Base-by-base conservation (phyloP, 75 land plant species). In the Adiantum capillusveneris region DNA sequence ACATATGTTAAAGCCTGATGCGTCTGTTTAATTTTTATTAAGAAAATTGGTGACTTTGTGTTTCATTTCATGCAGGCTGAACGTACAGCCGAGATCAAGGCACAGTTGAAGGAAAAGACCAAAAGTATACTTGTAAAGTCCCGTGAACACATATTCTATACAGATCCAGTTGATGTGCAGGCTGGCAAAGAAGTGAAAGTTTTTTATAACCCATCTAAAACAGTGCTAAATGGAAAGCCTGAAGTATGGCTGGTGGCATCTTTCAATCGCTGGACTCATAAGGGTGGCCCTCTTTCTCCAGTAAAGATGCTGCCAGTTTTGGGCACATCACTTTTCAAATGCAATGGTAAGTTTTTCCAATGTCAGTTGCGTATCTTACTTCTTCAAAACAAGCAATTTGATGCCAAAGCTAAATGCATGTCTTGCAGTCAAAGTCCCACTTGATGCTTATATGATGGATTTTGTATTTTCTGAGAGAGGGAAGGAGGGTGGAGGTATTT, bases 371-470 rank as follows among this genome's bases (percentile, higher is more conserved):
- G n/a, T n/a, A n/a, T n/a, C n/a, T n/a, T 34, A 9, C 37, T 34
- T 34, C 37, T 34, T 34, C 37, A 3, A n/a, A n/a, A n/a, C n/a
- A n/a, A n/a, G n/a, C n/a, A n/a, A n/a, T n/a, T n/a, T n/a, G n/a
- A n/a, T n/a, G n/a, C n/a, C n/a, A n/a, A n/a, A n/a, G n/a, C n/a
- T n/a, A n/a, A 31, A 48, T 62, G 17, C 9, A 34, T 34, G 37
- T 34, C 37, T 34, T 65, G 52, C 84, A 90, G 96, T 90, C 25
- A 83, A 76, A 62, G 82, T 90, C 61, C 96, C 96, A 39, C 30
- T 76, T 58, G 96, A 90, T 77, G 92, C 96, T 37, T 86, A 90
- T 45, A 72, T 84, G 79, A 86, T 90, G 96, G 96, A 90, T 58
- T 86, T 86, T 74, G 96, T 90, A 27, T 86, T 90, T 73, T 86